Conservation (phyloP, 371 early-diverging fungal species). For the Sanchytrium tribonematis region DNA sequence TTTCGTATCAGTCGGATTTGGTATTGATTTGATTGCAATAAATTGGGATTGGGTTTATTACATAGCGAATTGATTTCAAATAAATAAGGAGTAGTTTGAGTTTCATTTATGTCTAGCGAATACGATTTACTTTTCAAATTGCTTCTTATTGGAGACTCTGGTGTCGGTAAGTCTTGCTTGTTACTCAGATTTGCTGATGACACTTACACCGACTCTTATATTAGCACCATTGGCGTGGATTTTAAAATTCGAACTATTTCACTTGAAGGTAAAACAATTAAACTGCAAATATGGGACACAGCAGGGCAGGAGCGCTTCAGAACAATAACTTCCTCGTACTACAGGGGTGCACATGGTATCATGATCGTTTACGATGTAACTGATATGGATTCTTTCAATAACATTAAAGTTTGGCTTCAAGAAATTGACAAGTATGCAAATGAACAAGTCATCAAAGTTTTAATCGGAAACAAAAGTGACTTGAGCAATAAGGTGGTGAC, state of each 20-base stretch:
- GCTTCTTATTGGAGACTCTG: constrained; percentile 91
- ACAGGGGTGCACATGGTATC: constrained; percentile 95
- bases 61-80: too few relatives aligned
- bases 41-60: too few relatives aligned
- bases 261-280: constrained; percentile 65
- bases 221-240: constrained; percentile 99
- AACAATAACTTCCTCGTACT: constrained; percentile 95
- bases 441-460: constrained; percentile 82
- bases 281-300: constrained; percentile 98
- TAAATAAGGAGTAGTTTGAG: too few relatives aligned
- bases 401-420: constrained; percentile 91
- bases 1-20: too few relatives aligned
- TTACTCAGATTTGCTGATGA: constrained; percentile 92
- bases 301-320: constrained; percentile 99
- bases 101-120: too few relatives aligned
- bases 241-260: constrained; percentile 91
- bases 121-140: constrained; percentile 86
- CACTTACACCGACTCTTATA: constrained; percentile 79
- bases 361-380: constrained; percentile 97
- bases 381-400: constrained; percentile 81
- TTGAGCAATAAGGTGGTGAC: constrained; percentile 47
- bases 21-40: too few relatives aligned
- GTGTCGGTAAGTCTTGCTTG: constrained; percentile 92
- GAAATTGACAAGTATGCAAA: constrained; percentile 92
- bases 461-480: constrained; percentile 97